Percentiles rank a stretch among this genome's conserved stretches.
Conservation (phyloP, 352 stramenopile genomes). For the Globisporangium yorkense region DNA sequence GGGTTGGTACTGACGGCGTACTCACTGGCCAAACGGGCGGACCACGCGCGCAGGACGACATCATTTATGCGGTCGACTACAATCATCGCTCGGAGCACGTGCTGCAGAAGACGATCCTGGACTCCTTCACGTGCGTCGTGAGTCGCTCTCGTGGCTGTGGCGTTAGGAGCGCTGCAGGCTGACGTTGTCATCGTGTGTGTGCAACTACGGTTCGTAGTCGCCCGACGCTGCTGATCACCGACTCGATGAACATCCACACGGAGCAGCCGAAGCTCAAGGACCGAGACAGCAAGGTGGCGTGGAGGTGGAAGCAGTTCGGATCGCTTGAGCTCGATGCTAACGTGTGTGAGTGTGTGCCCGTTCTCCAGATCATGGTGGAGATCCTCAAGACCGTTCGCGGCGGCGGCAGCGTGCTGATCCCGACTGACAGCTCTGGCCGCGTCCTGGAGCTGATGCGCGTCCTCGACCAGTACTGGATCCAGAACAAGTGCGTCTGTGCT, state of each 20-base stretch:
- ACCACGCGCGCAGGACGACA: slow-evolving; percentile 70
- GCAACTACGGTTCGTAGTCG: slow-evolving; percentile 26
- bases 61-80: slow-evolving; percentile 91
- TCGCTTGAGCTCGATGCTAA: slow-evolving; percentile 2
- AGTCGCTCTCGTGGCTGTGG: neutral
- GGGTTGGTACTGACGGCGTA: neutral
- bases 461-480: slow-evolving; percentile 94
- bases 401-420: slow-evolving; percentile 94
- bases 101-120: slow-evolving; percentile 91
- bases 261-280: slow-evolving; percentile 87
- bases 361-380: slow-evolving; percentile 85
- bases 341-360: slow-evolving; percentile 15
- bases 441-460: slow-evolving; percentile 96
- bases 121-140: slow-evolving; percentile 80
- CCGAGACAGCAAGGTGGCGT: slow-evolving; percentile 68
- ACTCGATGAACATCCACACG: slow-evolving; percentile 85
- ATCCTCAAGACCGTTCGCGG: slow-evolving; percentile 90
- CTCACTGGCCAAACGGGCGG: neutral
- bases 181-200: neutral
- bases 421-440: slow-evolving; percentile 90
- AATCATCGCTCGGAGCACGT: slow-evolving; percentile 95
- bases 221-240: slow-evolving; percentile 82
- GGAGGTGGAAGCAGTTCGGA: neutral
- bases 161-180: neutral
- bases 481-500: slow-evolving; percentile 79